Conservation (phyloP, 768 basidiomycete genomes). For the Heimioporus sp. region DNA sequence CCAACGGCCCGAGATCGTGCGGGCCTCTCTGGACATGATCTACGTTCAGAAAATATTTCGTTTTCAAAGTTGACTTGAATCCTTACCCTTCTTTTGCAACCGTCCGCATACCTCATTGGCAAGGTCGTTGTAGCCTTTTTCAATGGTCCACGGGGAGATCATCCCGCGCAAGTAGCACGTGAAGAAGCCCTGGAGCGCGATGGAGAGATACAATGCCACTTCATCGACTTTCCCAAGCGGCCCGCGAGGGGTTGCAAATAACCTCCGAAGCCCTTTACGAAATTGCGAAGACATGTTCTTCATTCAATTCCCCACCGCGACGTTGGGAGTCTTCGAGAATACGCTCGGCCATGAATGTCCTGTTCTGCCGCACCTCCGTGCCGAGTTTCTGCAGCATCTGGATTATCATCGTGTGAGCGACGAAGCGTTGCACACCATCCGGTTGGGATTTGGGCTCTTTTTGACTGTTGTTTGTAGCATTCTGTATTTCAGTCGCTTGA, state of each 20-base stretch:
- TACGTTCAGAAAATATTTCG: background rate
- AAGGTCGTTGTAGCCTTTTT: background rate
- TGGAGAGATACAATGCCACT: conserved; percentile 2
- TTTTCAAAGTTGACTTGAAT: background rate
- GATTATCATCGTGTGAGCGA: conserved; percentile 4
- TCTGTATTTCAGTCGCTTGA: conserved; percentile 3
- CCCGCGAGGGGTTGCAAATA: conserved; percentile 2
- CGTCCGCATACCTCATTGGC: conserved; percentile 4
- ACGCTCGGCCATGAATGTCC: conserved; percentile 5
- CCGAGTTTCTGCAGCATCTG: conserved; percentile 10
- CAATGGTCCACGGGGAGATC: conserved; percentile 12
- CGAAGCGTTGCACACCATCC: background rate
- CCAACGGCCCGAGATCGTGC: conserved; percentile 10
- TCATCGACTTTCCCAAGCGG: conserved; percentile 2
- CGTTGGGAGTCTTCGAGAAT: background rate
- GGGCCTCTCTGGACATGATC: conserved; percentile 1
- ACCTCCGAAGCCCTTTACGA: background rate
- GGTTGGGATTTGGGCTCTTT: conserved; percentile 3
- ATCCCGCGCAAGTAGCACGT: background rate
- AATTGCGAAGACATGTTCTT: background rate
- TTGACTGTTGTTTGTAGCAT: background rate
- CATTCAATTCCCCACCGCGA: background rate
- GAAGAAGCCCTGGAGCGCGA: conserved; percentile 9
- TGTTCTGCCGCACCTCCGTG: conserved; percentile 10
- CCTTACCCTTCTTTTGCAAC: conserved; percentile 7